These are phyloP conservation scores for Ulvella scutata DNA, from an alignment of 139 green algal species.

Conservation along the genomic window DNA sequence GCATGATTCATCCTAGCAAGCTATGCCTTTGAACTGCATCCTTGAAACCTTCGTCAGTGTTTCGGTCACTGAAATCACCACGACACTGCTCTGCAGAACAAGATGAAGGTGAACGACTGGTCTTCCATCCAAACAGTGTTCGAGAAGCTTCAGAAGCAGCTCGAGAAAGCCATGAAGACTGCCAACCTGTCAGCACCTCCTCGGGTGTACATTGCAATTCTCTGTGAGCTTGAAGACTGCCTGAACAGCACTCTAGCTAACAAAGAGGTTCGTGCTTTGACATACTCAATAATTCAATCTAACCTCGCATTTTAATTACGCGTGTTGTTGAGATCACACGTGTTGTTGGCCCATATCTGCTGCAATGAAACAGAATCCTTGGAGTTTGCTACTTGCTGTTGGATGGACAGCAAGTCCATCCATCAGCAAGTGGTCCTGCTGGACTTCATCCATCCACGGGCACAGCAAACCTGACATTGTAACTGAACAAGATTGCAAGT, in stretches of 20 bases:
- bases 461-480: too few species aligned
- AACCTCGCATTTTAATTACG: too few species aligned
- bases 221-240: constrained; percentile 87
- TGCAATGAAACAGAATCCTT: too few species aligned
- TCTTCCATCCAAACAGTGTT: constrained; percentile 78
- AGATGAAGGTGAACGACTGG: constrained; percentile 99
- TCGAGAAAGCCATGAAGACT: constrained; percentile 59
- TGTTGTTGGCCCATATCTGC: too few species aligned
- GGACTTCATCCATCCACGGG: too few species aligned
- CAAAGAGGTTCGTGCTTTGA: too few species aligned
- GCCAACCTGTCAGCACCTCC: constrained; percentile 25
- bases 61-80: not conserved
- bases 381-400: too few species aligned
- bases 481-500: too few species aligned
- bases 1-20: not conserved
- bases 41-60: not conserved
- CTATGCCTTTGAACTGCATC: not conserved
- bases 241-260: constrained; percentile 60
- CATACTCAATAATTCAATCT: too few species aligned
- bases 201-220: constrained; percentile 66
- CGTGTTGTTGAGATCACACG: too few species aligned
- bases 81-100: constrained; percentile 47
- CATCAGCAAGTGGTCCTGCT: too few species aligned
- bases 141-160: constrained; percentile 95
- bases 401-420: too few species aligned